Base-by-base conservation (phyloP, 2,329 filamentous ascomycete species). In the Exophiala sideris region DNA sequence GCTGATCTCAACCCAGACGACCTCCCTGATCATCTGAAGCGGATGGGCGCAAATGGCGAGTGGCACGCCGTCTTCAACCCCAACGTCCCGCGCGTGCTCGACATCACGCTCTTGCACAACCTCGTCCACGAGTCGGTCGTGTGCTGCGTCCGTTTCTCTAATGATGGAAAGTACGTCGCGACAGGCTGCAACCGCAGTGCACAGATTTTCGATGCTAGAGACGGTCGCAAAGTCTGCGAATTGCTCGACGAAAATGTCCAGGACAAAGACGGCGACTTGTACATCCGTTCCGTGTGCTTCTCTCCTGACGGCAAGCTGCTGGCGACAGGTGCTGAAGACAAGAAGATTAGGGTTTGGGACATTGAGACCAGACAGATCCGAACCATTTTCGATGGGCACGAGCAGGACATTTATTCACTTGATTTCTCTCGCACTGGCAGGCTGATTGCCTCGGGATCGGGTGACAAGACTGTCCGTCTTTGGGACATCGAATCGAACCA, bases 41-140 rank as follows among this genome's bases (percentile, higher is more conserved):
- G 92, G 69, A 88, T 90, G 53, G 88, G 89, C 29, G 78, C 83
- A 41, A 56, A 58, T 21, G 57, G 57, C 35, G 94, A 97, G 70
- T 99, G 94, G 94, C 95, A 95, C 69, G 92, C 89, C 41, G 89
- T 97, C 61, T 99, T 96, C 80, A 96, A 99, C 73, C 91, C 92
- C 41, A 83, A 87, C 54, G 88, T 96, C 35, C 89, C 89, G 59
- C 89, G 94, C 55, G 84, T 91, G 48, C 78, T 99, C 48, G 94
- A 99, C 68, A 91, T 99, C 50, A 91, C 96, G 62, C 80, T 99
- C 36, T 87, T 96, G 45, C 94, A 97, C 74, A 96, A 91, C 52
- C 81, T 99, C 49, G 83, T 85, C 57, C 94, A 99, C 68, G 89
- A 96, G 68, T 97, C 92, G 65, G 94, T 99, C 3, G 94, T 99